Base-by-base conservation (phyloP, 345 rosid genomes). In the Rhodomyrtus tomentosa region DNA sequence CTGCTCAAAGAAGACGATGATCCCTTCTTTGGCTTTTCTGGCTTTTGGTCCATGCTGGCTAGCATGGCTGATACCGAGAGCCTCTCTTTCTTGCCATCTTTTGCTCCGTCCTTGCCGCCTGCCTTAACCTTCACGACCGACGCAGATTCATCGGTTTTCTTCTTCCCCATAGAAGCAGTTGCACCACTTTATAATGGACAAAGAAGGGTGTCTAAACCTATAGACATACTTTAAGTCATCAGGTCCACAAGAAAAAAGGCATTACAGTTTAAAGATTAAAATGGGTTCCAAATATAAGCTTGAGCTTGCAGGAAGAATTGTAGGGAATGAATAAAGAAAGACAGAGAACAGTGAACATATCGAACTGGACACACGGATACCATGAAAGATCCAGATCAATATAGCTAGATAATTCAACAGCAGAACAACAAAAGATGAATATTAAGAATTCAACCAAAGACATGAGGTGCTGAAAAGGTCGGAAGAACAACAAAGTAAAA, bases 11-110 rank as follows among this genome's bases (percentile, higher is more conserved):
- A 83, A 85, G 93, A 88, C 3, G 95, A 88, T 12, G 95, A 87
- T 27, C 89, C 96, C 85, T 95, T 96, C 89, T 95, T 96, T 2
- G 94, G 88, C 86, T 93, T 95, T 50, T 93, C 96, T 12, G 91
- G 89, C 89, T 91, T 96, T 88, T 90, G 92, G 85, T 96, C 99
- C 98, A 95, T 94, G 84, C 89, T 90, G 20, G 96, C 98, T 85
- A 96, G 94, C 96, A 93, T 91, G 49, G 95, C 96, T 40, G 98
- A 89, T 84, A 96, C 95, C 2, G 98, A 93, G 42, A 93, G 22
- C 84, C 91, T 95, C 90, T 93, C 96, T 82, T 88, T 90, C 87
- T 90, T 94, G 7, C 86, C 88, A 83, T 96, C 98, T 87, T 91
- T 92, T 4, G 92, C 49, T 56, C 83, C 85, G 14, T 93, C 96